Evolutionary conservation across 208 protist genomes (phyloP).

Genomic region (Vickermania ingenoplastis): DNA sequence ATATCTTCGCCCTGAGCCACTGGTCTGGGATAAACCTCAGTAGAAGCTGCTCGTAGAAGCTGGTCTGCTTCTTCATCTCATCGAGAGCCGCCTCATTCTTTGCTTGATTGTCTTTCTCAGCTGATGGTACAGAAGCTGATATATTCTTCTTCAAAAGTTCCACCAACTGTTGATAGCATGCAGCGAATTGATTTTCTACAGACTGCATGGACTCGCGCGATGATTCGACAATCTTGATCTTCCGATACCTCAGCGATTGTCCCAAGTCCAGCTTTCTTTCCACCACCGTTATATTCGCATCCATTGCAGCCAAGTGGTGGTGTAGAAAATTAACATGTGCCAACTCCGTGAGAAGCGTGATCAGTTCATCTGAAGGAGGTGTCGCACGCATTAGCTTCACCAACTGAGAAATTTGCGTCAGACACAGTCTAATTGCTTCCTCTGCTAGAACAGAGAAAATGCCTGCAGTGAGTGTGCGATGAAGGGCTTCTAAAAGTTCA

Average conservation of each 20-base stretch:
- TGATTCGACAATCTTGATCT: conserved; percentile 69
- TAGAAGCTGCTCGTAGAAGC: conserved; percentile 5
- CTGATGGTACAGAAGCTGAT: conserved; percentile 36
- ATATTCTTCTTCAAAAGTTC: conserved; percentile 38
- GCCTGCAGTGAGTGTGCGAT: conserved; percentile 73
- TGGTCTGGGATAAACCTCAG: background rate
- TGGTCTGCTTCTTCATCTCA: conserved; percentile 19
- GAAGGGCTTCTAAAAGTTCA: conserved; percentile 52
- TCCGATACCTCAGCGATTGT: conserved; percentile 37
- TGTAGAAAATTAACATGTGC: conserved; percentile 68
- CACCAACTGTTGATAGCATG: conserved; percentile 44
- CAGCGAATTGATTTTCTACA: conserved; percentile 61
- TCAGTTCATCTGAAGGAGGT: conserved; percentile 12
- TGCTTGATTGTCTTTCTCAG: conserved; percentile 24
- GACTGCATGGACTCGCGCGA: conserved; percentile 77
- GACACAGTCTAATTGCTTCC: conserved; percentile 62
- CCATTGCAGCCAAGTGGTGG: conserved; percentile 56
- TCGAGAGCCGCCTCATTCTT: conserved; percentile 12
- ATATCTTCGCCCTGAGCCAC: background rate
- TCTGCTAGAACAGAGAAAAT: conserved; percentile 83
- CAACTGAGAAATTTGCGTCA: conserved; percentile 50
- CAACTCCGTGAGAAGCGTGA: conserved; percentile 49
- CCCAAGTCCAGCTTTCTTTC: conserved; percentile 61
- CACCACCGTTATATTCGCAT: conserved; percentile 77
- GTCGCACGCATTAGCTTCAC: conserved; percentile 34